Percentiles rank a stretch among this genome's conserved stretches.
phyloP scores from a whole-genome alignment of 2,329 filamentous ascomycete species.

The Diplodia intermedia region DNA sequence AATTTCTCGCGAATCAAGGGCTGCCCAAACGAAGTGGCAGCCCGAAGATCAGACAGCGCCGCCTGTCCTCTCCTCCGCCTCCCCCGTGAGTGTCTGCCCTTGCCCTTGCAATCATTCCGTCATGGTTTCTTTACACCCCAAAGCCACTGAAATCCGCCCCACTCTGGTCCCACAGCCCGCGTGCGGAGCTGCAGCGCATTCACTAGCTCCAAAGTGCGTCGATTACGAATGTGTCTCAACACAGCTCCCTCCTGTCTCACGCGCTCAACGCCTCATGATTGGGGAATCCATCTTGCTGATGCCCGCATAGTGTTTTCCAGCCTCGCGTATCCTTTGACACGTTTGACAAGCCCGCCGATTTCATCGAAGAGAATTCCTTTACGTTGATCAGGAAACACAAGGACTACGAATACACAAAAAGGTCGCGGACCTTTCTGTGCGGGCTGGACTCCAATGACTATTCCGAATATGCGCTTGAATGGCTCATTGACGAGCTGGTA shows the following conservation, averaged over 20 bases:
- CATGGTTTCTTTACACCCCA: conserved; percentile 2
- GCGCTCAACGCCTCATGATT: not conserved
- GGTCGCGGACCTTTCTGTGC: conserved; percentile 87
- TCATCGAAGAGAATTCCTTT: conserved; percentile 66
- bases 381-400: conserved; percentile 86
- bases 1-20: conserved; percentile 47
- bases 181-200: conserved; percentile 4
- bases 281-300: not conserved
- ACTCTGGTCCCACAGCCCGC: conserved; percentile 16
- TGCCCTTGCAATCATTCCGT: conserved; percentile 25
- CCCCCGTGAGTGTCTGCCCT: conserved; percentile 48
- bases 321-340: conserved; percentile 77
- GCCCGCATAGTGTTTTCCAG: conserved; percentile 63
- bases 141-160: conserved; percentile 4
- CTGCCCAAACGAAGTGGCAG: conserved; percentile 34
- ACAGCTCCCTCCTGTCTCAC: not conserved
- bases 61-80: conserved; percentile 51
- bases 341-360: conserved; percentile 71
- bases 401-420: conserved; percentile 79
- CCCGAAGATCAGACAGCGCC: conserved; percentile 38
- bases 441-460: conserved; percentile 91
- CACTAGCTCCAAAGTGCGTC: conserved; percentile 22
- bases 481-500: conserved; percentile 89
- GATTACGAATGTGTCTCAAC: conserved; percentile 10
- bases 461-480: conserved; percentile 89